A percentile compares a stretch with the other conserved stretches of the same genome.
Conservation (phyloP, 805 yeast species). For the Pichia exigua region DNA sequence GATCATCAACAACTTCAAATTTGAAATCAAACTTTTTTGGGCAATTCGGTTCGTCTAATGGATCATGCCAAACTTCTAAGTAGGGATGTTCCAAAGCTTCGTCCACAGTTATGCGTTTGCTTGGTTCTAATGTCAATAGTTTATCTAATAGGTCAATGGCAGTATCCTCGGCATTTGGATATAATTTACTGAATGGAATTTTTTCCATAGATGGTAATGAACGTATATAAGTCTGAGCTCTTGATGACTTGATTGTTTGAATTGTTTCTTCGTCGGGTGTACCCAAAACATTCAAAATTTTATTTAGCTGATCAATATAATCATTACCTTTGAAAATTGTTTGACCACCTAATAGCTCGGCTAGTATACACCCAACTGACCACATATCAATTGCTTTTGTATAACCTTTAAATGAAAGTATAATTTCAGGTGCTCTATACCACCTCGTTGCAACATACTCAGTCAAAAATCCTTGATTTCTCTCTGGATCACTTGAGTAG, state of each 20-base stretch:
- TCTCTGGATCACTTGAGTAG: slow-evolving; percentile 70
- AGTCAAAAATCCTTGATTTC: slow-evolving; percentile 88
- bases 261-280: slow-evolving; percentile 75
- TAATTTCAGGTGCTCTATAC: slow-evolving; percentile 98
- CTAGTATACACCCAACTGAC: slow-evolving; percentile 97
- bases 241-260: slow-evolving; percentile 65
- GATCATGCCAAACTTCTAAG: slow-evolving; percentile 84
- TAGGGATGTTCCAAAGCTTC: slow-evolving; percentile 89
- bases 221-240: slow-evolving; percentile 89
- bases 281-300: slow-evolving; percentile 82
- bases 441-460: slow-evolving; percentile 98
- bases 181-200: slow-evolving; percentile 61
- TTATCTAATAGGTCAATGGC: slow-evolving; percentile 74
- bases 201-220: slow-evolving; percentile 77
- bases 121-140: slow-evolving; percentile 85
- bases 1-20: slow-evolving; percentile 78
- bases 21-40: slow-evolving; percentile 75
- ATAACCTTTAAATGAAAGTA: slow-evolving; percentile 88
- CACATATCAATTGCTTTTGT: slow-evolving; percentile 96
- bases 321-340: slow-evolving; percentile 94
- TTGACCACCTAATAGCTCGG: slow-evolving; percentile 84
- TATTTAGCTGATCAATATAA: slow-evolving; percentile 89
- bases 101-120: slow-evolving; percentile 74
- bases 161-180: slow-evolving; percentile 79
- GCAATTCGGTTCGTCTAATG: slow-evolving; percentile 84